Conservation (phyloP, 2,329 filamentous ascomycete species). For the Cladosporium phlei region DNA sequence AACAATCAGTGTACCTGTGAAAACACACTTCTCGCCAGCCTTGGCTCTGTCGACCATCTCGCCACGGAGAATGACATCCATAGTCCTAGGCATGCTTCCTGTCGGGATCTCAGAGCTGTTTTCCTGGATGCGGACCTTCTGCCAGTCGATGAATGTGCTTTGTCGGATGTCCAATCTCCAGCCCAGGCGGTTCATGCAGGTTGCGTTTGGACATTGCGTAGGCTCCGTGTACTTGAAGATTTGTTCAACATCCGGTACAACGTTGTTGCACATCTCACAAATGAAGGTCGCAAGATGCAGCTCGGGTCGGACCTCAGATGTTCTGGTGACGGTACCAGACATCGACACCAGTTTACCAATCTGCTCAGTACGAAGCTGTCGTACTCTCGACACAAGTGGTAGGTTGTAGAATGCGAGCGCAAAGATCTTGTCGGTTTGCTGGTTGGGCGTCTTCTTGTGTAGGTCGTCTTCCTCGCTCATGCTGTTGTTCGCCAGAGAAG, state of each 20-base stretch:
- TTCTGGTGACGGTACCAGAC: constrained; percentile 92
- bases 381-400: constrained; percentile 78
- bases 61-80: constrained; percentile 92
- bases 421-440: constrained; percentile 96
- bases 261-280: constrained; percentile 79
- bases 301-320: constrained; percentile 93
- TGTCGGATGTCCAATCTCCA: constrained; percentile 97
- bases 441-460: constrained; percentile 74
- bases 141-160: constrained; percentile 98
- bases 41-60: constrained; percentile 98
- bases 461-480: constrained; percentile 56
- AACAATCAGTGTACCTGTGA: constrained; percentile 92
- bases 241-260: constrained; percentile 89
- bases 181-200: constrained; percentile 82
- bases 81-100: constrained; percentile 95
- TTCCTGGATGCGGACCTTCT: constrained; percentile 96
- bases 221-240: constrained; percentile 97
- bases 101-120: constrained; percentile 98
- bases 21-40: constrained; percentile 96
- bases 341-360: constrained; percentile 93
- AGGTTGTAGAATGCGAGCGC: constrained; percentile 90
- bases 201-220: constrained; percentile 84
- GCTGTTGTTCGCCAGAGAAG: constrained; percentile 54
- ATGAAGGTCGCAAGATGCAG: constrained; percentile 86
- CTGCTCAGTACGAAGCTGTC: constrained; percentile 78